Evolutionary conservation across 2,329 filamentous ascomycete genomes (phyloP), one percentile per base, ranked within the genome.

Genomic region (Fusarium chlamydosporum): DNA sequence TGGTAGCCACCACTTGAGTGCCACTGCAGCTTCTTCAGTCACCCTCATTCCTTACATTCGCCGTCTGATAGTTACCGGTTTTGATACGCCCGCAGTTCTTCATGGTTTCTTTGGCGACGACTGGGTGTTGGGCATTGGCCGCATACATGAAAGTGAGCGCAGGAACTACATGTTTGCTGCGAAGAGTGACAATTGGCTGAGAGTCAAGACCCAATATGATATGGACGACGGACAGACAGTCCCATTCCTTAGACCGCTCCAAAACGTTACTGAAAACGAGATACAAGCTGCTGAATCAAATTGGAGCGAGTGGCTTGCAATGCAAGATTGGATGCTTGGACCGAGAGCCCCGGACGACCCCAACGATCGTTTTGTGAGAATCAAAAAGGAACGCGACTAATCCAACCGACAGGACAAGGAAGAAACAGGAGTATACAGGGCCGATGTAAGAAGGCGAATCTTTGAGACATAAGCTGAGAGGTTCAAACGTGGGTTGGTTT

Each of bases 301-400:
- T 62, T 99, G 96, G 96, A 96, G 93, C 76, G 91, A 95, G 74
- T 98, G 95, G 95, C 82, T 97, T 33, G 93, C 93, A 13, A 96
- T 97, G 93, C 93, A 97, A 79, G 95, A 97, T 79, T 98, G 95
- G 95, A 97, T 97, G 94, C 83, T 97, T n/a, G 94, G 94, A 3
- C 92, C 92, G 2, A 83, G 92, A 65, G 90, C 91, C 33, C 92
- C 91, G 33, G 56, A 59, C 4, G 68, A 75, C n/a, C 73, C 74
- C 27, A 69, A 67, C 16, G 72, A 77, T 40, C 72, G 75, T 46
- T 66, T 72, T 34, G 68, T 75, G 26, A 66, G 71, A 34, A 65
- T 80, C 38, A 79, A 80, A 63, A 73, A 72, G 45, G 77, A 80
- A 56, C 67, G 66, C 42, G 52, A 68, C 33, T 73, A 46, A 64